A percentile compares a stretch with the other conserved stretches of the same genome.
Evolutionary conservation across 2,329 filamentous ascomycete species (phyloP).

Genomic region (Fusarium denticulatum): DNA sequence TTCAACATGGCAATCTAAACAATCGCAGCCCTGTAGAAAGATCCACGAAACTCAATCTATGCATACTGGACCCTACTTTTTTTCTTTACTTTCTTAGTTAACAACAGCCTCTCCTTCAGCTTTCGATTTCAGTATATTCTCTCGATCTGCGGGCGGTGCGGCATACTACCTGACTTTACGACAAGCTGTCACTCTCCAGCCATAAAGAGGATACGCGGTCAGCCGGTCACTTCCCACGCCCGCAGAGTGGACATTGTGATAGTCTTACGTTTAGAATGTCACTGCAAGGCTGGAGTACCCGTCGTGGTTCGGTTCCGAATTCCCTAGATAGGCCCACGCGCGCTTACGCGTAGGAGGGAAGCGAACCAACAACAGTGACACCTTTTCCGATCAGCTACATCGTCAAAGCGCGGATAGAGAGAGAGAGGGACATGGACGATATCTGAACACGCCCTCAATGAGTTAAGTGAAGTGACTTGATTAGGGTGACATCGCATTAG

Average conservation of each 20-base stretch:
- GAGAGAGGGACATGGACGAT: too few relatives aligned
- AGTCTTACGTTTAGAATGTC: background rate
- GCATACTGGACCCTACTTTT: background rate
- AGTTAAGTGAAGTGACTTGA: background rate
- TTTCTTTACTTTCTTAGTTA: background rate
- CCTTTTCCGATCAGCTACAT: background rate
- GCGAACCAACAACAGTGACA: background rate
- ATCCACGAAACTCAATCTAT: background rate
- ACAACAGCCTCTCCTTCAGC: background rate
- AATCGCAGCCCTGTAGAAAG: background rate
- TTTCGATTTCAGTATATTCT: background rate
- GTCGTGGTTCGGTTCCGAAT: background rate
- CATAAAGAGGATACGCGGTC: background rate
- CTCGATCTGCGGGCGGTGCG: background rate
- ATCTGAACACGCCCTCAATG: constrained; percentile 5
- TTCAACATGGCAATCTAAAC: background rate
- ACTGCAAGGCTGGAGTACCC: background rate
- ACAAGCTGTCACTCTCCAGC: background rate
- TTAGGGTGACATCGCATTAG: constrained; percentile 1
- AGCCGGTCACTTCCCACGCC: background rate
- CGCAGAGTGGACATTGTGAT: background rate
- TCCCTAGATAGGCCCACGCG: background rate
- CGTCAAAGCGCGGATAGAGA: background rate
- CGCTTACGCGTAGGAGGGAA: background rate
- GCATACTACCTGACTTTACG: background rate